Base-by-base conservation (phyloP, 768 basidiomycete species). In the Russula earlei region DNA sequence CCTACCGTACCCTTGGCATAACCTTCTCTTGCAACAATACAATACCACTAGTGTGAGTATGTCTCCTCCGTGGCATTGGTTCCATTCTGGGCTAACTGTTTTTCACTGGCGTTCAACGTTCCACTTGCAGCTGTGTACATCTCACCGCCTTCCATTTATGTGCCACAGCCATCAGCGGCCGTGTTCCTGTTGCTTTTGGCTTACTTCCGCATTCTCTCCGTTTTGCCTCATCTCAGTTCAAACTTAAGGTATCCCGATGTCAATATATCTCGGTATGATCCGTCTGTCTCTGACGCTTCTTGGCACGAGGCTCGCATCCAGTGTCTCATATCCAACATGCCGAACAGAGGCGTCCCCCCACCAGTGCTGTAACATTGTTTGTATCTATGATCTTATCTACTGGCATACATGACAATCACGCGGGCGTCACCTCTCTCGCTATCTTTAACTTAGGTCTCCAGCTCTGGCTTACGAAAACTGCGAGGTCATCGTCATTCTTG, bases 201-300 rank as follows among this genome's bases (percentile, higher is more conserved):
- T 57, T 47, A 36, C 19, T 5, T 45, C 56, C 56, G 51, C 56
- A 29, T 52, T 57, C 25, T 1, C 40, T 36, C 55, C 55, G 44
- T 22, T n/a, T 50, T 44, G n/a, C 24, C 22, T 17, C 45, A 29
- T n/a, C 31, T 41, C 25, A 22, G 36, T 20, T 20, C 38, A 11
- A 42, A 38, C 51, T 25, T 42, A 34, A 52, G 31, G 55, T 15
- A 25, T 31, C 36, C 50, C 37, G n/a, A 27, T 27, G 4, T 8
- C 51, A 48, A 48, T 34, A 14, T n/a, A 41, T 36, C 15, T 45
- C 44, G 41, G 44, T 38, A 48, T 36, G 15, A 17, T 17, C 34
- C 14, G 38, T 48, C 45, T 34, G 19, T 29, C 45, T 57, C 27
- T 52, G 40, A 46, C 38, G 15, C 20, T 24, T 36, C 50, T 25